phyloP scores from a whole-genome alignment of 2,329 filamentous ascomycete species.

The Microdochium nivale region DNA sequence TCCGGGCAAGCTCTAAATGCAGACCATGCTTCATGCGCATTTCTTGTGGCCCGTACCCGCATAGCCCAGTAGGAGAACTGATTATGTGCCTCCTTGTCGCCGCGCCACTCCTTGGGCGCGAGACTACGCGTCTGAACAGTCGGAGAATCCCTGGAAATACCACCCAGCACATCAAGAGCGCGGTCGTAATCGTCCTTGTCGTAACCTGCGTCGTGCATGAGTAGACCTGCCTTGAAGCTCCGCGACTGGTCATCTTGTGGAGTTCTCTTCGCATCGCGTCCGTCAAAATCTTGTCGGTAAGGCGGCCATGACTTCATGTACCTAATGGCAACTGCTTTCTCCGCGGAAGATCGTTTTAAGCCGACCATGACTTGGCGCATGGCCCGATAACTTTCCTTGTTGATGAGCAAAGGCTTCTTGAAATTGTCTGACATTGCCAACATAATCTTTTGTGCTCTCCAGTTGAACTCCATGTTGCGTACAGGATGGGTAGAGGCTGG shows the following conservation, averaged over 20 bases:
- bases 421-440: conserved; percentile 41
- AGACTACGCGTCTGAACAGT: conserved; percentile 45
- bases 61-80: conserved; percentile 41
- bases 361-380: conserved; percentile 45
- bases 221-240: conserved; percentile 40
- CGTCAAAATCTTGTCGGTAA: conserved; percentile 47
- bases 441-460: conserved; percentile 48
- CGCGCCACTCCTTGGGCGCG: conserved; percentile 20
- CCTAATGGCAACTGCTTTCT: conserved; percentile 37
- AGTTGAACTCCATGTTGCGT: conserved; percentile 36
- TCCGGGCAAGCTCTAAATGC: conserved; percentile 8
- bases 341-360: conserved; percentile 40
- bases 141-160: conserved; percentile 40
- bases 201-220: conserved; percentile 51
- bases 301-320: conserved; percentile 51
- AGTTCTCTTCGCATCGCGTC: conserved; percentile 46
- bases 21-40: conserved; percentile 52
- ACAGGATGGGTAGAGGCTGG: conserved; percentile 23
- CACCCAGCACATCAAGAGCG: conserved; percentile 43
- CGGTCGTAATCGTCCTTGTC: conserved; percentile 34
- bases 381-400: conserved; percentile 41
- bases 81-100: conserved; percentile 19
- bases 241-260: conserved; percentile 45
- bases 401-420: conserved; percentile 40
- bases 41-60: conserved; percentile 48